Evolutionary conservation across 305 asterid species (phyloP).

Genomic region (Solanum hybrid): DNA sequence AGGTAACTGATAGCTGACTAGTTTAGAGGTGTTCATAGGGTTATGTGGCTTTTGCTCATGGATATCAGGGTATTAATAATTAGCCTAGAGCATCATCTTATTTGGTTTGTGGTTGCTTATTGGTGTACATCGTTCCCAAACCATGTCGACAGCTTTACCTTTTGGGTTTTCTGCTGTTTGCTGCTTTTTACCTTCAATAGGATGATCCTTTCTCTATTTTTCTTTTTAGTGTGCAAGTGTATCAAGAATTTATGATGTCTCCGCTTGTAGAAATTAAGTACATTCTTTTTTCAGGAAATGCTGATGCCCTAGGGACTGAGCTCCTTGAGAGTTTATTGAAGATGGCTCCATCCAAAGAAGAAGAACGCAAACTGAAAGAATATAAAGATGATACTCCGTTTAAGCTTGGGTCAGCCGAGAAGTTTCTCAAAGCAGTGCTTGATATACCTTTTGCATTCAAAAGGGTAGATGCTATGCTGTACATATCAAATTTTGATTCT

Average conservation of each 20-base stretch:
- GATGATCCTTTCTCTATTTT: neutral
- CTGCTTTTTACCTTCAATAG: neutral
- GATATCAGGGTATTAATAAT: neutral
- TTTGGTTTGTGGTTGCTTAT: neutral
- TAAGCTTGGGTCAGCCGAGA: constrained; percentile 83
- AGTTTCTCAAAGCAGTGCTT: constrained; percentile 65
- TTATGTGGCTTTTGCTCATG: neutral
- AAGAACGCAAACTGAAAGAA: constrained; percentile 71
- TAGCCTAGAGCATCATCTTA: neutral
- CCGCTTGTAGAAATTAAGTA: neutral
- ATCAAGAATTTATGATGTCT: neutral
- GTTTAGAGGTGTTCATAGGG: neutral
- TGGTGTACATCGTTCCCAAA: neutral
- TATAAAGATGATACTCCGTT: constrained; percentile 59
- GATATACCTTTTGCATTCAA: constrained; percentile 81
- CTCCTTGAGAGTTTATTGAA: constrained; percentile 82
- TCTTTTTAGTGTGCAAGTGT: neutral
- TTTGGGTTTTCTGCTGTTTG: neutral
- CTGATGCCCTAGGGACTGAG: constrained; percentile 65
- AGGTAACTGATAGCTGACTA: neutral
- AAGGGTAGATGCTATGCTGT: constrained; percentile 81
- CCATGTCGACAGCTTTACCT: neutral
- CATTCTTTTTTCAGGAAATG: constrained; percentile 51
- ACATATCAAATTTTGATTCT: constrained; percentile 63
- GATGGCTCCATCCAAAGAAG: constrained; percentile 93